Evolutionary conservation across 1,139 yeast genomes (phyloP), one percentile per base, ranked within the genome.

Genomic region (Taphrina sp.): DNA sequence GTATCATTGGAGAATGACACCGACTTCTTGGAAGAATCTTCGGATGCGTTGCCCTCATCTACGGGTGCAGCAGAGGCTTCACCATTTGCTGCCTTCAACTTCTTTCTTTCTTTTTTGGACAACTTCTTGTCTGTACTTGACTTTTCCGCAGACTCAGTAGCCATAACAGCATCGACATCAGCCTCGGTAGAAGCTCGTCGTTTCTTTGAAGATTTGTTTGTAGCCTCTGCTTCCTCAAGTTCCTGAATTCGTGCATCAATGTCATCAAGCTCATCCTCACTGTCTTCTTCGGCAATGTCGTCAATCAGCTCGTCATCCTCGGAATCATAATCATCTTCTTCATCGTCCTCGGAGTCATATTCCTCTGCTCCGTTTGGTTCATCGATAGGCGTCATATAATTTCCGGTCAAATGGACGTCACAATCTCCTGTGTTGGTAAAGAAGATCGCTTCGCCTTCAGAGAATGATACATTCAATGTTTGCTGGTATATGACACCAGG

Each of bases 361-460:
- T 22, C 46, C 3, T 49, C 54, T 7, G 33, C 46, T 5, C 41
- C 54, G 5, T 49, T 42, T 3, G 54, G 54, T 47, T 67, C 70
- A 56, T 74, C 64, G 70, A 97, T 96, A 72, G 89, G 96, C 69
- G 86, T 94, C 68, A 92, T 84, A 74, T 84, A 88, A 82, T 92
- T 90, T 76, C 99, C 99, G 65, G 88, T 78, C 67, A 92, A 77
- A 72, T 90, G 95, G 64, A 92, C 77, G 64, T 95, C 85, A 29
- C 54, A 49, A 33, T 97, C 89, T 65, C 98, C 98, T 63, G 95
- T 85, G 60, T 87, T 96, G 67, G 88, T 94, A 69, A 92, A 92
- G 76, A 78, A 82, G 61, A 92, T 90, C 69, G 89, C 95, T 75
- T 92, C 98, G 68, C 84, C 94, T 66, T 96, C 95, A 60, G 84